A percentile compares a stretch with the other conserved stretches of the same genome.
phyloP scores from a whole-genome alignment of 2,329 filamentous ascomycete species.

The Hymenoscyphus albidus region DNA sequence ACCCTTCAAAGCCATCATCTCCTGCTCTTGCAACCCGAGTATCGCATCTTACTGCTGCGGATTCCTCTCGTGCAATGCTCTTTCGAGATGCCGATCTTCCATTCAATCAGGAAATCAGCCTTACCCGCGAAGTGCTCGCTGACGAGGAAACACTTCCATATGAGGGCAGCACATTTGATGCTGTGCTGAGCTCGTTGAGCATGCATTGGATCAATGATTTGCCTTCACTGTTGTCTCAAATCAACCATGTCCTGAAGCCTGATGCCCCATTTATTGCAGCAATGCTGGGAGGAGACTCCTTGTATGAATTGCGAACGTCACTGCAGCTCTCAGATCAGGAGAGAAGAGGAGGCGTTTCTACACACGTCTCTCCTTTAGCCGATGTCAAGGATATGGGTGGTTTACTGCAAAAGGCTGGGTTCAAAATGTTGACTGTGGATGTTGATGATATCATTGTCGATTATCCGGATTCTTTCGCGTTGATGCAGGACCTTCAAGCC shows the following conservation, averaged over 20 bases:
- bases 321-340: constrained; percentile 91
- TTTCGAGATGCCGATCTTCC: constrained; percentile 72
- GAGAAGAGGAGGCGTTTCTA: constrained; percentile 83
- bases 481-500: constrained; percentile 91
- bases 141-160: constrained; percentile 75
- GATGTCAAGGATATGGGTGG: constrained; percentile 91
- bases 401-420: constrained; percentile 79
- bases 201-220: constrained; percentile 98
- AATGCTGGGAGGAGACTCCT: constrained; percentile 92
- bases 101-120: constrained; percentile 70
- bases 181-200: constrained; percentile 82
- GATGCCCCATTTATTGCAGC: constrained; percentile 90
- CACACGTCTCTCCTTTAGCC: constrained; percentile 85
- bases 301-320: constrained; percentile 90
- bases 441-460: constrained; percentile 96
- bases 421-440: constrained; percentile 94
- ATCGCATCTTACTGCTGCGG: constrained; percentile 71
- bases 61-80: constrained; percentile 73
- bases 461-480: constrained; percentile 81
- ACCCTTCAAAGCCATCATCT: constrained; percentile 48
- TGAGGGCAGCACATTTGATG: constrained; percentile 73
- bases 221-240: constrained; percentile 75
- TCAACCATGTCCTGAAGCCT: constrained; percentile 83
- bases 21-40: constrained; percentile 69
- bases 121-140: constrained; percentile 71